Conservation (phyloP, 805 yeast genomes). For the Suhomyces sp. region DNA sequence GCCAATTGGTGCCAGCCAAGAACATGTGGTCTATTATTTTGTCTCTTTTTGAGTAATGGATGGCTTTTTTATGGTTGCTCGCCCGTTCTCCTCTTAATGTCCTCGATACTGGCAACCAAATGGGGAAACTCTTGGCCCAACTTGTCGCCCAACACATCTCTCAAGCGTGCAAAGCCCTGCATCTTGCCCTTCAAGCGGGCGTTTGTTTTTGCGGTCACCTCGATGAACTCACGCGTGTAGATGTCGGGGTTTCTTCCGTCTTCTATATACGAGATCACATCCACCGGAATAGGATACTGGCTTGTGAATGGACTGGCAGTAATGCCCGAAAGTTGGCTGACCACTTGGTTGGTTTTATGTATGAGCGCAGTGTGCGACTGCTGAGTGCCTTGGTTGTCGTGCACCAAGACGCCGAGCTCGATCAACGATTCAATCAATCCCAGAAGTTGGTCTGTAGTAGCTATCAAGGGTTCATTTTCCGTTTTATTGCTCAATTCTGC, state of each 20-base stretch:
- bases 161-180: conserved; percentile 60
- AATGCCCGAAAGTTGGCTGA: conserved; percentile 34
- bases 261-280: conserved; percentile 87
- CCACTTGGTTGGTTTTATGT: conserved; percentile 42
- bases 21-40: too few relatives aligned
- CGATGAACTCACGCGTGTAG: conserved; percentile 94
- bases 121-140: conserved; percentile 79
- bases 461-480: conserved; percentile 23
- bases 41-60: too few relatives aligned
- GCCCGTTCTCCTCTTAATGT: conserved; percentile 48
- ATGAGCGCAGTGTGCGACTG: conserved; percentile 58
- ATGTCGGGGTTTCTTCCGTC: conserved; percentile 97
- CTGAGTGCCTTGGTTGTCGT: conserved; percentile 87
- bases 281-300: conserved; percentile 62
- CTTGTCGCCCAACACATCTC: conserved; percentile 65
- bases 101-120: conserved; percentile 53
- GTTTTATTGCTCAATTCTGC: conserved; percentile 15
- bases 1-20: too few relatives aligned
- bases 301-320: conserved; percentile 30
- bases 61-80: neutral
- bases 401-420: conserved; percentile 87
- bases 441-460: conserved; percentile 24
- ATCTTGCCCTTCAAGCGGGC: conserved; percentile 85
- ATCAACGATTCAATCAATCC: conserved; percentile 65
- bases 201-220: conserved; percentile 85